Evolutionary conservation across 371 early-diverging fungal genomes (phyloP).

Genomic region (Entomophthora muscae): DNA sequence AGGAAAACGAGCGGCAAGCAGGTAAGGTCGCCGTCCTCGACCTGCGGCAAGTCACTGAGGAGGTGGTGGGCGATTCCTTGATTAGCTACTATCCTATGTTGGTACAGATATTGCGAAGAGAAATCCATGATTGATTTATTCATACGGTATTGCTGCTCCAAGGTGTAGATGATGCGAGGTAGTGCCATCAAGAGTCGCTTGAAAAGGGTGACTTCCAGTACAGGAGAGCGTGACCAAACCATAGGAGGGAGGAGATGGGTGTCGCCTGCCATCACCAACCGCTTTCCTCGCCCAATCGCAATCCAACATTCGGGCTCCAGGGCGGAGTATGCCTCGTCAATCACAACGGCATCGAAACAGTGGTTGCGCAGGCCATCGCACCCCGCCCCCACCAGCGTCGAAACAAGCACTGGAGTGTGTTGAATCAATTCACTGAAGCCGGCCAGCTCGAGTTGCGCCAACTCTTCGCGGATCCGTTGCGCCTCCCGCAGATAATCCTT

Average conservation of each 20-base stretch:
- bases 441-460: too few relatives aligned
- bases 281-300: conserved; percentile 53
- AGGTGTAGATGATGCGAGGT: too few relatives aligned
- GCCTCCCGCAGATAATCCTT: too few relatives aligned
- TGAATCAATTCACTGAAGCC: conserved; percentile 37
- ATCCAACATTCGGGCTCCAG: conserved; percentile 86
- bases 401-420: conserved; percentile 37
- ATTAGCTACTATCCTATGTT: conserved; percentile 39
- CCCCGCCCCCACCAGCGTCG: conserved; percentile 41
- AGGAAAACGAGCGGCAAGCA: conserved; percentile 40
- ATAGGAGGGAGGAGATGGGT: conserved; percentile 84
- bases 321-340: conserved; percentile 90
- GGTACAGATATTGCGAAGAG: conserved; percentile 44
- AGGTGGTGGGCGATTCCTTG: conserved; percentile 39
- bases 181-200: conserved; percentile 49
- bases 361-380: conserved; percentile 28
- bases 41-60: conserved; percentile 37
- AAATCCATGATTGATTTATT: conserved; percentile 63
- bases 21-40: conserved; percentile 25
- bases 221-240: conserved; percentile 24
- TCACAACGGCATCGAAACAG: conserved; percentile 77
- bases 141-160: conserved; percentile 81
- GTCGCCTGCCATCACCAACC: conserved; percentile 85
- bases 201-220: conserved; percentile 41
- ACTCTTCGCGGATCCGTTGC: too few relatives aligned